These are phyloP conservation scores for Micromonas pusilla DNA, from an alignment of 139 green algal species.

Conservation along the genomic window DNA sequence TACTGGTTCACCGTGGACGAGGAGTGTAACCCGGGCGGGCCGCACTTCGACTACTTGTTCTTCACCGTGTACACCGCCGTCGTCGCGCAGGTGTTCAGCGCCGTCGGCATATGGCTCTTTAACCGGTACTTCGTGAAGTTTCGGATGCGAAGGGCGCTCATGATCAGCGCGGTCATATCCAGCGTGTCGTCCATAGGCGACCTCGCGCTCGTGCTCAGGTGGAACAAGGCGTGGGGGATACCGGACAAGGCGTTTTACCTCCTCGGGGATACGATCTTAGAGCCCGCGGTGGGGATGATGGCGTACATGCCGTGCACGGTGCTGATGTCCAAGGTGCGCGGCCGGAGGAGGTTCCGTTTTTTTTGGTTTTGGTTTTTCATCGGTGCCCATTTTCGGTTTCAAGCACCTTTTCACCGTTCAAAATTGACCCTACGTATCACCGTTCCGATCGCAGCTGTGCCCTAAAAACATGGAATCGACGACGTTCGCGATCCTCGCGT, in stretches of 20 bases:
- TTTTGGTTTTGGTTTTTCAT: no score
- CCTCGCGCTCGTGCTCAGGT: constrained; percentile 1
- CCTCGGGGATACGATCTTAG: constrained; percentile 17
- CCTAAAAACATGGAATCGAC: constrained; percentile 21
- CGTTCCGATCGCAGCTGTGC: no score
- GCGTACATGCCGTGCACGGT: constrained; percentile 21
- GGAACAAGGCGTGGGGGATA: constrained; percentile 8
- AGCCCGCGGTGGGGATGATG: constrained; percentile 24
- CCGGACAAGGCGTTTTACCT: constrained; percentile 17
- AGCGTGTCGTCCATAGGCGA: background rate
- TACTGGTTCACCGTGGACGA: constrained; percentile 24
- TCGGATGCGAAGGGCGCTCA: background rate
- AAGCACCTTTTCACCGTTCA: no score
- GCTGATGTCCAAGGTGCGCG: constrained; percentile 23
- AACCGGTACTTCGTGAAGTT: constrained; percentile 7
- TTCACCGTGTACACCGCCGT: constrained; percentile 18
- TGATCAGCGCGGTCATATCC: background rate
- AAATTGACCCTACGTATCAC: no score
- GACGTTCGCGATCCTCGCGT: constrained; percentile 22
- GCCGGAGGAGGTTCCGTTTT: no score
- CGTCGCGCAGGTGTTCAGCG: background rate
- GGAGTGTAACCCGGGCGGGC: constrained; percentile 7
- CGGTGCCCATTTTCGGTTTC: no score
- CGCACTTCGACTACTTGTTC: constrained; percentile 25
- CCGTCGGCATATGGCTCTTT: constrained; percentile 10